Evolutionary conservation across 495 filamentous ascomycete species (phyloP).

Genomic region (Usnea hakonensis): DNA sequence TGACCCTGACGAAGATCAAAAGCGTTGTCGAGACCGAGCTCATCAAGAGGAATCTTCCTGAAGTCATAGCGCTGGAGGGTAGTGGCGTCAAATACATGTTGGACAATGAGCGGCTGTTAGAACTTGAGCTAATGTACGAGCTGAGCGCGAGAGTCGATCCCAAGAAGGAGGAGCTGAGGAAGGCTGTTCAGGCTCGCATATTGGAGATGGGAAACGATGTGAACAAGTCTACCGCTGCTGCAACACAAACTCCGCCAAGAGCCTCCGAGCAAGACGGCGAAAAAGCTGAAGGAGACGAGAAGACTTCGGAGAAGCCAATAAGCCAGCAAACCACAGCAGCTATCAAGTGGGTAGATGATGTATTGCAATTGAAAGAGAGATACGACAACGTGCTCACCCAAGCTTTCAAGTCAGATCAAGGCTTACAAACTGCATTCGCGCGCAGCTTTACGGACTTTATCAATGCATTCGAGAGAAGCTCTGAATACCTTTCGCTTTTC

Average conservation of each 20-base stretch:
- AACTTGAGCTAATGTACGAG: slow-evolving; percentile 67
- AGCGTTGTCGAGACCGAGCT: slow-evolving; percentile 73
- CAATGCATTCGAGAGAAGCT: slow-evolving; percentile 71
- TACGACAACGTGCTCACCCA: slow-evolving; percentile 69
- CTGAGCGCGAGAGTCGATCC: slow-evolving; percentile 71
- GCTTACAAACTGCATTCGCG: slow-evolving; percentile 71
- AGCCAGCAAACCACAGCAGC: slow-evolving; percentile 70
- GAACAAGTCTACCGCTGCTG: slow-evolving; percentile 48
- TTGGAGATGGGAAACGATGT: slow-evolving; percentile 74
- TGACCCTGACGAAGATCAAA: slow-evolving; percentile 66
- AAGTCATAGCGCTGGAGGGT: slow-evolving; percentile 75
- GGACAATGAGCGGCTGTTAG: slow-evolving; percentile 73
- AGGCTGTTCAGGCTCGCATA: slow-evolving; percentile 63
- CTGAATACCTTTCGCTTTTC: slow-evolving; percentile 92
- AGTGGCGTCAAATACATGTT: slow-evolving; percentile 86
- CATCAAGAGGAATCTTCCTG: slow-evolving; percentile 63
- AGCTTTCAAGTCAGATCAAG: slow-evolving; percentile 67
- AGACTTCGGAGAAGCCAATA: slow-evolving; percentile 36
- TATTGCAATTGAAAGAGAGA: slow-evolving; percentile 77
- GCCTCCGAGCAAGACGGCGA: slow-evolving; percentile 28
- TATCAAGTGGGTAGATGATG: slow-evolving; percentile 92
- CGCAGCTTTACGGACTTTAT: slow-evolving; percentile 86
- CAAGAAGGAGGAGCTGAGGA: slow-evolving; percentile 62
- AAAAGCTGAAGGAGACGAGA: slow-evolving; percentile 31
- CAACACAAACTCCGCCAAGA: slow-evolving; percentile 26